Percentiles rank a stretch among this genome's conserved stretches.
These are phyloP conservation scores for Epichloe typhina DNA, from an alignment of 2,329 filamentous ascomycete species.

Conservation along the genomic window DNA sequence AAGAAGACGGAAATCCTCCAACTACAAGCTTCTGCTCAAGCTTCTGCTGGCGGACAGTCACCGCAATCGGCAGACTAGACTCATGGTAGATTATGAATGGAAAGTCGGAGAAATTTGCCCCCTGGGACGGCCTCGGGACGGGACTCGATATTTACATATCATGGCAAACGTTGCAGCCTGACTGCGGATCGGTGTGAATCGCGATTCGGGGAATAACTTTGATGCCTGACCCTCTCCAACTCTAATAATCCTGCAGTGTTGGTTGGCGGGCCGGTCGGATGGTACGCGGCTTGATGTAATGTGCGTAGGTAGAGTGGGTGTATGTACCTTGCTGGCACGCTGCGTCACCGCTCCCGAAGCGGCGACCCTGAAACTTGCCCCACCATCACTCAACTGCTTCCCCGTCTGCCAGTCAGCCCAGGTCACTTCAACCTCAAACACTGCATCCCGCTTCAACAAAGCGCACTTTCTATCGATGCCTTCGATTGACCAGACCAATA, in stretches of 20 bases:
- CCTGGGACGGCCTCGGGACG: too few relatives aligned
- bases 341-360: background rate
- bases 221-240: too few relatives aligned
- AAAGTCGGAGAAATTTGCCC: background rate
- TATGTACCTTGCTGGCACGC: background rate
- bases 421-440: background rate
- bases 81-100: background rate
- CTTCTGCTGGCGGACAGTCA: conserved; percentile 20
- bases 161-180: background rate
- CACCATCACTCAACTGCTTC: background rate
- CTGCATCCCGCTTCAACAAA: background rate
- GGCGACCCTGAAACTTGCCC: background rate
- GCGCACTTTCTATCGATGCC: background rate
- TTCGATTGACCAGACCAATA: background rate
- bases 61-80: conserved; percentile 13
- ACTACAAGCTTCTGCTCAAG: conserved; percentile 36
- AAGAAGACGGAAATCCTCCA: conserved; percentile 49
- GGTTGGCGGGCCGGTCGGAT: too few relatives aligned
- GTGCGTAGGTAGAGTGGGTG: too few relatives aligned
- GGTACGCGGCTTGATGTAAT: too few relatives aligned
- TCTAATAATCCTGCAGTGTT: too few relatives aligned
- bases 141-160: background rate
- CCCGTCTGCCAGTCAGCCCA: background rate
- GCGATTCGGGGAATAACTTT: too few relatives aligned
- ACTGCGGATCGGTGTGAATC: too few relatives aligned